phyloP scores from a whole-genome alignment of 805 yeast genomes.

The Candida nonsorbophila region DNA sequence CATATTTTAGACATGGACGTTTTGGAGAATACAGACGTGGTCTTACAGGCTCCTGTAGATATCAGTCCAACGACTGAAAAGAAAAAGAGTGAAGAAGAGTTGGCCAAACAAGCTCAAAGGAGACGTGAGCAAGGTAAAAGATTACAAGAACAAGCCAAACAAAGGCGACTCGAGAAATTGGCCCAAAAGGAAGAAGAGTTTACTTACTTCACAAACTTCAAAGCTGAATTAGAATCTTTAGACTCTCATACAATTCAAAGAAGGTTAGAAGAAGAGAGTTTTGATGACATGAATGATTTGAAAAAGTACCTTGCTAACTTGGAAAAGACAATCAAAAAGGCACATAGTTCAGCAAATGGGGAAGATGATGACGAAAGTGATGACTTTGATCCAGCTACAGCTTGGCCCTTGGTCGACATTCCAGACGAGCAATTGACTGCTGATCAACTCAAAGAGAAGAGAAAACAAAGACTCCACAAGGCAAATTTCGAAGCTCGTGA shows the following conservation, averaged over 20 bases:
- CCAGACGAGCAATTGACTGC: constrained; percentile 82
- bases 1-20: constrained; percentile 53
- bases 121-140: constrained; percentile 82
- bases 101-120: constrained; percentile 69
- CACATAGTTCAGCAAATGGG: constrained; percentile 62
- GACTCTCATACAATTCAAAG: constrained; percentile 47
- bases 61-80: constrained; percentile 58
- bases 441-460: constrained; percentile 80
- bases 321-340: constrained; percentile 64
- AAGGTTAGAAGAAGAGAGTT: constrained; percentile 65
- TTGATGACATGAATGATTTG: constrained; percentile 69
- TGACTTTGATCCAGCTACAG: constrained; percentile 46
- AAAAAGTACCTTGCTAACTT: constrained; percentile 58
- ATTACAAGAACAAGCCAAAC: constrained; percentile 89
- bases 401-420: constrained; percentile 66
- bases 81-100: constrained; percentile 80
- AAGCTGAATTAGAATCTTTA: constrained; percentile 44
- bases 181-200: constrained; percentile 77
- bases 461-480: constrained; percentile 75
- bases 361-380: constrained; percentile 36
- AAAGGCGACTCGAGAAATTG: constrained; percentile 72
- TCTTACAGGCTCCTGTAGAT: constrained; percentile 71
- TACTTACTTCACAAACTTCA: constrained; percentile 60
- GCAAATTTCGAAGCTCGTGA: constrained; percentile 87
- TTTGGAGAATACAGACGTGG: constrained; percentile 65